Evolutionary conservation across 2,329 filamentous ascomycete genomes (phyloP).

Genomic region (Penicillium hordei): DNA sequence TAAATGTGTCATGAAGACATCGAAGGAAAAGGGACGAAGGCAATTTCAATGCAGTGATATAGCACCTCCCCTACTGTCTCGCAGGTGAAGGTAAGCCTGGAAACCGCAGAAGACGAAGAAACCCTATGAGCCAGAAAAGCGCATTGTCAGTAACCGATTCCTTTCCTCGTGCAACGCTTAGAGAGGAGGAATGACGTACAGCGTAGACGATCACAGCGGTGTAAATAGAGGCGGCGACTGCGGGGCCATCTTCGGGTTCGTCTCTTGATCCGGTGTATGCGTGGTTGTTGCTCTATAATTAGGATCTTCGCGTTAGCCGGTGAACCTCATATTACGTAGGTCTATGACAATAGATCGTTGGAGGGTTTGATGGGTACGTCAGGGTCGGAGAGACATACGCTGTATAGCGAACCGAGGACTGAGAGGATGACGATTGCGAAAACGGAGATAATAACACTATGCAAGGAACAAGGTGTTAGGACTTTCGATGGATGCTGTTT

Average conservation of each 20-base stretch:
- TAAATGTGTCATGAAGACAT: conserved; percentile 17
- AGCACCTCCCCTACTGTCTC: conserved; percentile 77
- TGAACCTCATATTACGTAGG: conserved; percentile 1
- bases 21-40: conserved; percentile 17
- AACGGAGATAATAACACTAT: conserved; percentile 68
- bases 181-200: conserved; percentile 57
- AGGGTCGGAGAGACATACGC: conserved; percentile 47
- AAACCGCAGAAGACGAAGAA: conserved; percentile 91
- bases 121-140: conserved; percentile 51
- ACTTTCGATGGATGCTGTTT: neutral
- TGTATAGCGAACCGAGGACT: conserved; percentile 70
- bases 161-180: neutral
- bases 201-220: conserved; percentile 83
- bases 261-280: conserved; percentile 75
- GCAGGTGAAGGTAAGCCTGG: conserved; percentile 81
- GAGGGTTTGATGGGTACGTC: neutral
- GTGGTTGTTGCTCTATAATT: conserved; percentile 65
- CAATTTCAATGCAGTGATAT: conserved; percentile 65
- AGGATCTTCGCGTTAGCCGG: conserved; percentile 10
- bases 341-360: conserved; percentile 4
- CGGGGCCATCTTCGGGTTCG: conserved; percentile 68
- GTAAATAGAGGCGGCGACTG: conserved; percentile 82
- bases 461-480: conserved; percentile 14
- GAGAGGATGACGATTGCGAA: conserved; percentile 67
- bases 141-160: conserved; percentile 15